Evolutionary conservation across 331 rosid species (phyloP).

Genomic region (Dryas integrifolia): DNA sequence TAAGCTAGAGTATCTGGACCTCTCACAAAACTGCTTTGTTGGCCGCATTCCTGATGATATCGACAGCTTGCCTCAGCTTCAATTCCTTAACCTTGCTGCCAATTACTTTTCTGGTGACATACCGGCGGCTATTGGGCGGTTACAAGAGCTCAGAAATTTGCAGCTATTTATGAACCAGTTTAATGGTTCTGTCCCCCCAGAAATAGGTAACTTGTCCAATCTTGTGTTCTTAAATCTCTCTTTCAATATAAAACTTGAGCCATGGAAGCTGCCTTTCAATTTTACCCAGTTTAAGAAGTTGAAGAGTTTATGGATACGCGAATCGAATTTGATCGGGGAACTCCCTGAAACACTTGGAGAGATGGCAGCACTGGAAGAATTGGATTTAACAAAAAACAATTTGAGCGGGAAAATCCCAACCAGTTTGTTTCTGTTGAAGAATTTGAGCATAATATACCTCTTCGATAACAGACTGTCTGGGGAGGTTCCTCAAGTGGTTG

Average conservation of each 20-base stretch:
- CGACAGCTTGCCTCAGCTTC: constrained; percentile 38
- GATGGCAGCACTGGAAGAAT: constrained; percentile 41
- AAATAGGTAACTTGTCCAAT: constrained; percentile 60
- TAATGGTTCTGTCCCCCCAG: constrained; percentile 52
- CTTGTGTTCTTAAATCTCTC: constrained; percentile 46
- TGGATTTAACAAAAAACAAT: constrained; percentile 40
- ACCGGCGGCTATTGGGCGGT: constrained; percentile 49
- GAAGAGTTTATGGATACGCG: constrained; percentile 36
- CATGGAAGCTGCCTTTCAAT: constrained; percentile 40
- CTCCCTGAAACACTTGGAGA: constrained; percentile 53
- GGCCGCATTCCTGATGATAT: constrained; percentile 61
- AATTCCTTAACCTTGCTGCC: constrained; percentile 41
- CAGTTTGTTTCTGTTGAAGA: constrained; percentile 45
- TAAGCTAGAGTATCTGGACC: constrained; percentile 48
- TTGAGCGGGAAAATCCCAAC: constrained; percentile 55
- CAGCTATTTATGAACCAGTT: constrained; percentile 21
- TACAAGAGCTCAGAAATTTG: constrained; percentile 45
- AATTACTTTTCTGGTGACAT: constrained; percentile 56
- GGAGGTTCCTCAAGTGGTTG: constrained; percentile 50
- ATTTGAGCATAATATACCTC: constrained; percentile 45
- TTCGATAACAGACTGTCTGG: constrained; percentile 46
- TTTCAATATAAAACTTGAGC: constrained; percentile 8
- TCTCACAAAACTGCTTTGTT: constrained; percentile 50
- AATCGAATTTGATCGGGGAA: constrained; percentile 42
- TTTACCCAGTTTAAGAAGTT: constrained; percentile 56